Evolutionary conservation across 2,329 filamentous ascomycete genomes (phyloP).

Genomic region (Malbranchea zuffiana): DNA sequence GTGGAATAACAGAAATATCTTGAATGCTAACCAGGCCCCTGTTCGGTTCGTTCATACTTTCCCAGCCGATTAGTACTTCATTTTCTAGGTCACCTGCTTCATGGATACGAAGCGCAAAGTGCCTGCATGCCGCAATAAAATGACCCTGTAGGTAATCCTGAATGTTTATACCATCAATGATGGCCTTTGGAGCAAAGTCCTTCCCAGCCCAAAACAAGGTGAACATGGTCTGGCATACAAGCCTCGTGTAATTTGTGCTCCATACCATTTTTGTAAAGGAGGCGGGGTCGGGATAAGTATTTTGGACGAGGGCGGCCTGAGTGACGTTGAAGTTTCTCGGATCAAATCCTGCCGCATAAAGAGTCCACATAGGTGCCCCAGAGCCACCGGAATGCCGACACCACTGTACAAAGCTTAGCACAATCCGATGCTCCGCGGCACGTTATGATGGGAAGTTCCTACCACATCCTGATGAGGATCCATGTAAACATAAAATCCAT

Average conservation of each 20-base stretch:
- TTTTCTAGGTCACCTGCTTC: conserved; percentile 83
- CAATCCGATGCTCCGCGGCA: not conserved
- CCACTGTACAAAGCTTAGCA: conserved; percentile 49
- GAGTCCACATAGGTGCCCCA: conserved; percentile 92
- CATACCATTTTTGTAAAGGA: conserved; percentile 98
- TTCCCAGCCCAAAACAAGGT: conserved; percentile 85
- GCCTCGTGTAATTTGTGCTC: conserved; percentile 89
- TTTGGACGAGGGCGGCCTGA: conserved; percentile 88
- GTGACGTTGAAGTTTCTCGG: conserved; percentile 75
- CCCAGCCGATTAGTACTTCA: conserved; percentile 85
- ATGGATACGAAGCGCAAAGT: conserved; percentile 73
- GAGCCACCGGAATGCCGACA: conserved; percentile 89
- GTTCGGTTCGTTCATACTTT: conserved; percentile 92
- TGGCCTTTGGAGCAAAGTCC: conserved; percentile 90
- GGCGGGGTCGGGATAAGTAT: conserved; percentile 75
- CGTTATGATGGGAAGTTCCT: conserved; percentile 2
- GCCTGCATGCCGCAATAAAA: conserved; percentile 66
- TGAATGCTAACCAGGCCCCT: conserved; percentile 73
- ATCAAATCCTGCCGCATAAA: conserved; percentile 88
- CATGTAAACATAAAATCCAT: conserved; percentile 96
- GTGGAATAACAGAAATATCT: conserved; percentile 70
- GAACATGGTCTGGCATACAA: conserved; percentile 83
- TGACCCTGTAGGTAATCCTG: conserved; percentile 89
- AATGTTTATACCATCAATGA: conserved; percentile 90
- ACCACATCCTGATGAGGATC: conserved; percentile 97